A percentile compares a stretch with the other conserved stretches of the same genome.
phyloP scores from a whole-genome alignment of 2,329 filamentous ascomycete species.

The Plectosphaerella plurivora region DNA sequence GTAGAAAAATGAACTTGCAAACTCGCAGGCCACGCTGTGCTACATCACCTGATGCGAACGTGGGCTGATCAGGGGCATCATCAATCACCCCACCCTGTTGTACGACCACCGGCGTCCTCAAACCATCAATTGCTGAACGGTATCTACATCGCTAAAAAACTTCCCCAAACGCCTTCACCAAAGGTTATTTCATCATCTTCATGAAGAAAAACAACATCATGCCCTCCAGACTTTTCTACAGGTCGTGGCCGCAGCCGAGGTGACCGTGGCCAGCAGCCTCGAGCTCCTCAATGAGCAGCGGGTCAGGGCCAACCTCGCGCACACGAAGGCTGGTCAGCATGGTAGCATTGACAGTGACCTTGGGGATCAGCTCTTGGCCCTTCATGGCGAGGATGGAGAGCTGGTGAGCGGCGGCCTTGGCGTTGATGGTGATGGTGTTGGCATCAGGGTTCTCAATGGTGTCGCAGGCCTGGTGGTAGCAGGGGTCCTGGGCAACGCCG shows the following conservation, averaged over 20 bases:
- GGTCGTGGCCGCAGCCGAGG: constrained; percentile 27
- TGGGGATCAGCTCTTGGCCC: constrained; percentile 25
- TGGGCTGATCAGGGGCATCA: no score
- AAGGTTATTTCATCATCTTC: neutral
- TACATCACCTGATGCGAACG: no score
- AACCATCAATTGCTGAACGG: no score
- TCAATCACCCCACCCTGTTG: no score
- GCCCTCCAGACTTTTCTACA: constrained; percentile 9
- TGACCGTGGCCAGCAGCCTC: constrained; percentile 28
- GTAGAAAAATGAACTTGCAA: neutral
- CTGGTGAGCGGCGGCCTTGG: constrained; percentile 27
- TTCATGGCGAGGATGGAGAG: constrained; percentile 22
- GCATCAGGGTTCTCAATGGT: constrained; percentile 32
- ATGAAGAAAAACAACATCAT: neutral
- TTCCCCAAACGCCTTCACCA: neutral
- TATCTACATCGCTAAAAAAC: neutral
- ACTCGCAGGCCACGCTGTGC: no score
- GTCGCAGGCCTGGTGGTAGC: constrained; percentile 33
- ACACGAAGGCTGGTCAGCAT: constrained; percentile 14
- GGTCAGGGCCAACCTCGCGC: constrained; percentile 11
- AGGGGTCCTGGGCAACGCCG: constrained; percentile 36
- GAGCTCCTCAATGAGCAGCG: constrained; percentile 22
- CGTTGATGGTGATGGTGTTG: constrained; percentile 27
- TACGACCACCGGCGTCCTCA: no score
- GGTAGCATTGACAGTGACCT: constrained; percentile 17